Percentiles rank a stretch among this genome's conserved stretches.
These are phyloP conservation scores for Poterioochromonas sp. DNA, from an alignment of 352 stramenopile species.

Conservation along the genomic window DNA sequence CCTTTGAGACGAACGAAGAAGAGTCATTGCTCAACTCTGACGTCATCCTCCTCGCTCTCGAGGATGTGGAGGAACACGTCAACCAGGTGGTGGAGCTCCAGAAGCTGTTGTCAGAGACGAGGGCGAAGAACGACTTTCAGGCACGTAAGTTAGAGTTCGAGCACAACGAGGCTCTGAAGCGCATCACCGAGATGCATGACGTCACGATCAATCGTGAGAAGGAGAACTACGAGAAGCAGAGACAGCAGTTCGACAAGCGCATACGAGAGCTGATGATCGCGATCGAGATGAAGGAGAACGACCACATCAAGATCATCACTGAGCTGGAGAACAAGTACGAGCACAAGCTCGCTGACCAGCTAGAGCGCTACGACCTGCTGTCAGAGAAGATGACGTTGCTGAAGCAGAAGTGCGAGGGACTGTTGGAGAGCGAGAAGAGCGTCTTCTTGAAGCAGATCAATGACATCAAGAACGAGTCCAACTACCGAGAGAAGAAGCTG, in stretches of 20 bases:
- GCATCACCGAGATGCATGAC: conserved; percentile 66
- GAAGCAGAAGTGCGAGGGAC: conserved; percentile 68
- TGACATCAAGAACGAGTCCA: background rate
- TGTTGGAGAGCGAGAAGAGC: conserved; percentile 57
- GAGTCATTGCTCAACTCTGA: conserved; percentile 40
- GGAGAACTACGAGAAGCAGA: conserved; percentile 59
- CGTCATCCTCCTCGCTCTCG: conserved; percentile 57
- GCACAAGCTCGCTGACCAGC: conserved; percentile 71
- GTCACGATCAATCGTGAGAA: conserved; percentile 24
- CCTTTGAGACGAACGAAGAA: background rate
- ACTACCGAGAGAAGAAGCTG: background rate
- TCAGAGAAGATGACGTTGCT: conserved; percentile 74
- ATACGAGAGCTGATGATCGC: conserved; percentile 62
- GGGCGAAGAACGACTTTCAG: conserved; percentile 66
- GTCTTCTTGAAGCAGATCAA: conserved; percentile 17
- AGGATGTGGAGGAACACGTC: conserved; percentile 62
- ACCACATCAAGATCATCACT: conserved; percentile 66
- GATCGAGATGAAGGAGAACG: conserved; percentile 60
- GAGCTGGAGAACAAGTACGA: conserved; percentile 85
- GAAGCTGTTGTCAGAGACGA: conserved; percentile 58
- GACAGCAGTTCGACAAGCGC: conserved; percentile 57
- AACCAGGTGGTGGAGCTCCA: conserved; percentile 48
- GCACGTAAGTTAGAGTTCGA: conserved; percentile 70
- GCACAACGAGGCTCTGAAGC: conserved; percentile 65
- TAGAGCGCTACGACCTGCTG: conserved; percentile 68